phyloP scores from a whole-genome alignment of 768 basidiomycete species.

The Amanita subjunquillea region DNA sequence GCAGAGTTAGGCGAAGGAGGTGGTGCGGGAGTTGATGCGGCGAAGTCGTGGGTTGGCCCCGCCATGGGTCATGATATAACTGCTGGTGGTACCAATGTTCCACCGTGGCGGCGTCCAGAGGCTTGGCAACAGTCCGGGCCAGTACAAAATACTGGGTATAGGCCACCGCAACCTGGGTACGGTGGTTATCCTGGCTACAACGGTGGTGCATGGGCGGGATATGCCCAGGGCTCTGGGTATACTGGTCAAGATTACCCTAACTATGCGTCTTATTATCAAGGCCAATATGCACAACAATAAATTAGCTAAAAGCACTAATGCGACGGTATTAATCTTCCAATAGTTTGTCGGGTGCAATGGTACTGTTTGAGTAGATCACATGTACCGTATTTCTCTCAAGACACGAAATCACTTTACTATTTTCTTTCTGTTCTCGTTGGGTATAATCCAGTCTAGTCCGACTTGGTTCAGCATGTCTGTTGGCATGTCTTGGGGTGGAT shows the following conservation, averaged over 20 bases:
- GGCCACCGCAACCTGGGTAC: slow-evolving; percentile 58
- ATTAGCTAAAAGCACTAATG: slow-evolving; percentile 13
- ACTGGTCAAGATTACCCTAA: slow-evolving; percentile 66
- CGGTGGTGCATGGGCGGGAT: slow-evolving; percentile 38
- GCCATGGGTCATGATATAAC: slow-evolving; percentile 54
- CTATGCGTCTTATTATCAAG: slow-evolving; percentile 84
- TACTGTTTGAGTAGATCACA: not conserved
- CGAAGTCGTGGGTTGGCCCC: slow-evolving; percentile 42
- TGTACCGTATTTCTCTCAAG: slow-evolving; percentile 8
- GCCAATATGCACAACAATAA: slow-evolving; percentile 77
- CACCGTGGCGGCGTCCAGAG: slow-evolving; percentile 88
- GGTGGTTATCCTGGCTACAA: slow-evolving; percentile 25
- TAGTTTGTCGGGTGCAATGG: not conserved
- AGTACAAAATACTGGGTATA: slow-evolving; percentile 47
- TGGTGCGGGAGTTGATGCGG: slow-evolving; percentile 39
- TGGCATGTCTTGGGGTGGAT: slow-evolving; percentile 3
- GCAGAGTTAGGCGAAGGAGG: slow-evolving; percentile 91
- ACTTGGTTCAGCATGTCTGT: not conserved
- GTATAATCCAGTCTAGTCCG: slow-evolving; percentile 5
- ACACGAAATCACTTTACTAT: not conserved
- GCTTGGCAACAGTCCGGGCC: slow-evolving; percentile 61
- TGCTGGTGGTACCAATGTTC: slow-evolving; percentile 70
- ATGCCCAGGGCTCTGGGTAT: slow-evolving; percentile 33
- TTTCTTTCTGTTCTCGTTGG: slow-evolving; percentile 6
- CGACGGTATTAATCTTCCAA: slow-evolving; percentile 2